Conservation (phyloP, 1,284 basidiomycete genomes). For the Stygiomarasmius scandens region DNA sequence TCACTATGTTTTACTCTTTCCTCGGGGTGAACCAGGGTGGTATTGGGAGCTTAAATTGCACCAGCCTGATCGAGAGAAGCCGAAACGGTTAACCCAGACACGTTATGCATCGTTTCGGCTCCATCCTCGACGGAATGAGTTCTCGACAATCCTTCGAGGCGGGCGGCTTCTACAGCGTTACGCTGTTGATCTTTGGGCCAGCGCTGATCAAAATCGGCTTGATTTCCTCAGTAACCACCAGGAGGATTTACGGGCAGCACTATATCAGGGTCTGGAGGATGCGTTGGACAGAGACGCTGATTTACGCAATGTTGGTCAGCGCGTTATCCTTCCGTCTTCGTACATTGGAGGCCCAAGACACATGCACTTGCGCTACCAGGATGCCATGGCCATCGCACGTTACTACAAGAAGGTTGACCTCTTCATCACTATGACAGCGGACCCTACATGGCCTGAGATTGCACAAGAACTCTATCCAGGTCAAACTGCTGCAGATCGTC, state of each 20-base stretch:
- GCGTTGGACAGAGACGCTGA: slow-evolving; percentile 23
- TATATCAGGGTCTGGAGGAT: slow-evolving; percentile 35
- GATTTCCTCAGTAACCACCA: slow-evolving; percentile 30
- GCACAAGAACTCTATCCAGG: slow-evolving; percentile 31
- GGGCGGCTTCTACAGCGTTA: not conserved
- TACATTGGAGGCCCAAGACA: slow-evolving; percentile 36
- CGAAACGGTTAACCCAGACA: not conserved
- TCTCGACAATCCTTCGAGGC: not conserved
- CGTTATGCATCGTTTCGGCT: slow-evolving; percentile 7
- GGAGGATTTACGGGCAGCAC: slow-evolving; percentile 26
- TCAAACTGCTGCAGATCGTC: slow-evolving; percentile 39
- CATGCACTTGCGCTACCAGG: slow-evolving; percentile 47
- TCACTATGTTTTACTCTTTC: slow-evolving; percentile 40
- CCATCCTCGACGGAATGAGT: not conserved
- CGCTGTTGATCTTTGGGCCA: slow-evolving; percentile 35
- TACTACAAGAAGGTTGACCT: slow-evolving; percentile 37
- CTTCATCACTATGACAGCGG: slow-evolving; percentile 50
- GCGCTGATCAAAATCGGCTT: slow-evolving; percentile 27
- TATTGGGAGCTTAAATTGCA: slow-evolving; percentile 27
- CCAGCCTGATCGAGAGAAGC: slow-evolving; percentile 7
- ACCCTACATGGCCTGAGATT: slow-evolving; percentile 48
- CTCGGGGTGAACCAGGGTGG: slow-evolving; percentile 41
- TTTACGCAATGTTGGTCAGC: slow-evolving; percentile 26
- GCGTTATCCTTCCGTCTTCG: slow-evolving; percentile 41
- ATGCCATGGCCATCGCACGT: slow-evolving; percentile 42